phyloP scores from a whole-genome alignment of 371 early-diverging fungal species.

The Dentiscutata heterogama region DNA sequence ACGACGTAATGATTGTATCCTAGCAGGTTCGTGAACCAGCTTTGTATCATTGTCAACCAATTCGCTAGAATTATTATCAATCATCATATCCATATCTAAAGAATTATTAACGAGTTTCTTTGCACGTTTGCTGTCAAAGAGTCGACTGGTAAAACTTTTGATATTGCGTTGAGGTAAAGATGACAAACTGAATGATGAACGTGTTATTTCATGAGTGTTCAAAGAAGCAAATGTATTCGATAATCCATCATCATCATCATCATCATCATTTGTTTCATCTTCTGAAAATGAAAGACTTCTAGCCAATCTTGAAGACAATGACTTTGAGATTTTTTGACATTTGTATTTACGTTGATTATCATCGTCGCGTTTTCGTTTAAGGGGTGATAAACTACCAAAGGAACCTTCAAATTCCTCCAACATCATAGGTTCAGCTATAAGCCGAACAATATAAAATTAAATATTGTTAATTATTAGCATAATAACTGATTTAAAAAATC shows the following conservation, averaged over 20 bases:
- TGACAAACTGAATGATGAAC: background rate
- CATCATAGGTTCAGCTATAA: background rate
- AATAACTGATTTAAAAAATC: background rate
- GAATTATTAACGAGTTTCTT: background rate
- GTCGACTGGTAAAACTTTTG: slow-evolving; percentile 9
- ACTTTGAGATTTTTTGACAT: slow-evolving; percentile 12
- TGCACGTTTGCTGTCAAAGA: background rate
- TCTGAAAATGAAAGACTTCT: slow-evolving; percentile 11
- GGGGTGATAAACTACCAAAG: slow-evolving; percentile 6
- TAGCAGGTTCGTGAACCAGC: slow-evolving; percentile 3
- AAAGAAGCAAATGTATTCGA: background rate
- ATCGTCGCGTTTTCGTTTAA: slow-evolving; percentile 30
- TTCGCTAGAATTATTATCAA: background rate
- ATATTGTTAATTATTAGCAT: background rate
- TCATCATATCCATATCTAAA: slow-evolving; percentile 19
- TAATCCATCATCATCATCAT: background rate
- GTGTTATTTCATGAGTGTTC: background rate
- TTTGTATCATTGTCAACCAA: background rate
- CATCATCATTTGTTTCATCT: slow-evolving; percentile 19
- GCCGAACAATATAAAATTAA: background rate
- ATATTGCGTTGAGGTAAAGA: slow-evolving; percentile 13
- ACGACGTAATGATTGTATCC: slow-evolving; percentile 28
- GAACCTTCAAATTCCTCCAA: slow-evolving; percentile 1
- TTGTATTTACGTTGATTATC: slow-evolving; percentile 24
- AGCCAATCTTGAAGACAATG: slow-evolving; percentile 4